Base-by-base conservation (phyloP, 106 monocot species). In the Dendrobium nobile region DNA sequence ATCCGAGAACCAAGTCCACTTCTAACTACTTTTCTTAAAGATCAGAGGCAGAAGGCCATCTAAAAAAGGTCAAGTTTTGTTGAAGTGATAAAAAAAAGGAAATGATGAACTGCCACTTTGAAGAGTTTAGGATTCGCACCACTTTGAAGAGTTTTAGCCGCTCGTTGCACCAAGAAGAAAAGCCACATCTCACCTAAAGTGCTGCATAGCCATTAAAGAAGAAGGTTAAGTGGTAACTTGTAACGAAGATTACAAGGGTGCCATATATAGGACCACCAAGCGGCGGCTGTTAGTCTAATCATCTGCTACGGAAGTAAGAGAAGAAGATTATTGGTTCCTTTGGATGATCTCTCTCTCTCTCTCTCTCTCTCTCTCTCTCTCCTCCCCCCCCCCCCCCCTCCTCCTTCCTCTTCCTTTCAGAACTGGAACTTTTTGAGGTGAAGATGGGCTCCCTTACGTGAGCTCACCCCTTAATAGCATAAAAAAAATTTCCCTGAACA, bases 121-220 rank as follows among this genome's bases (percentile, higher is more conserved):
- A 56, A 73, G 64, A 28, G 13, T 18, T 65, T 73, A 20, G 48
- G 84, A 85, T 80, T 84, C 79, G 76, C 40, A 44, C 80, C 75
- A 80, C 28, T 28, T 28, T 28, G 28, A 28, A 28, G 28, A 67
- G 31, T 9, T 43, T 72, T 26, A 28, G 27, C 51, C 75, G 51
- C 75, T 72, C 48, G 70, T 85, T 70, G n/a, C 78, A 59, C 77
- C 28, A 58, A 58, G 31, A 75, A 47, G 24, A 77, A 76, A 68
- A 44, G 64, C 43, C 75, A 24, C 45, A 22, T 43, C 75, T 75
- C 37, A n/a, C 75, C 75, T 9, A 45, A 75, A 75, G 9, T 37
- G 75, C n/a, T 17, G 6, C 5, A 0, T 9, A 44, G n/a, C 75
- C 75, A 75, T 75, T 47, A 75, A 75, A 75, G 6, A 47, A 75